A percentile compares a stretch with the other conserved stretches of the same genome.
Conservation (phyloP, 306 rosid genomes). For the Crotalaria pallida region DNA sequence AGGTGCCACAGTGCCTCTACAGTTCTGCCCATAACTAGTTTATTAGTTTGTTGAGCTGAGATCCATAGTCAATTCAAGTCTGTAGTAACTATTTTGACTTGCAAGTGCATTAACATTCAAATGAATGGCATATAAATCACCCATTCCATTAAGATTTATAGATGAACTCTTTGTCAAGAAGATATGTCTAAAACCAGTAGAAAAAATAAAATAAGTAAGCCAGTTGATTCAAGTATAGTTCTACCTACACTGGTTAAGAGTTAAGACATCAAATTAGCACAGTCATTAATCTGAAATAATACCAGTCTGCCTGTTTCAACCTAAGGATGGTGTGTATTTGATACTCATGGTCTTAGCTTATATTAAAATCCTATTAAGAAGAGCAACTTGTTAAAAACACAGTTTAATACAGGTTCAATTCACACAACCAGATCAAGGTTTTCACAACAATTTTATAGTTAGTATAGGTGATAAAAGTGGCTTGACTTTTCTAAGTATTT, state of each 20-base stretch:
- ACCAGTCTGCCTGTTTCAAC: background rate
- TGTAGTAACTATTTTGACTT: background rate
- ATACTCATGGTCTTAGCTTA: conserved; percentile 2
- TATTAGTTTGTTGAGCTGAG: background rate
- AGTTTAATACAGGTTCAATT: no score
- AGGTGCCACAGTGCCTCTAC: conserved; percentile 3
- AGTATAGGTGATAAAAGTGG: background rate
- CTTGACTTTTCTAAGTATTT: background rate
- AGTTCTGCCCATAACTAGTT: background rate
- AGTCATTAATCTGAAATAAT: background rate
- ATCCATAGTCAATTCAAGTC: background rate
- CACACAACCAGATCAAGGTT: background rate
- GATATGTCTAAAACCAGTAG: background rate
- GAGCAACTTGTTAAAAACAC: background rate
- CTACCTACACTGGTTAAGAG: no score
- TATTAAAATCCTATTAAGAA: background rate
- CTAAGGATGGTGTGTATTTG: background rate
- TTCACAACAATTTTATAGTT: background rate
- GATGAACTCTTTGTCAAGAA: background rate
- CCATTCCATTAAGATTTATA: background rate
- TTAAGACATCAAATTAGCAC: background rate
- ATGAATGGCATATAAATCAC: background rate
- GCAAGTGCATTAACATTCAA: background rate
- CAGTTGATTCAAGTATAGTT: background rate
- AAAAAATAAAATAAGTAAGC: no score